Evolutionary conservation across 2,329 filamentous ascomycete species (phyloP), one percentile per base, ranked within the genome.

Genomic region (Fusarium austroafricanum): DNA sequence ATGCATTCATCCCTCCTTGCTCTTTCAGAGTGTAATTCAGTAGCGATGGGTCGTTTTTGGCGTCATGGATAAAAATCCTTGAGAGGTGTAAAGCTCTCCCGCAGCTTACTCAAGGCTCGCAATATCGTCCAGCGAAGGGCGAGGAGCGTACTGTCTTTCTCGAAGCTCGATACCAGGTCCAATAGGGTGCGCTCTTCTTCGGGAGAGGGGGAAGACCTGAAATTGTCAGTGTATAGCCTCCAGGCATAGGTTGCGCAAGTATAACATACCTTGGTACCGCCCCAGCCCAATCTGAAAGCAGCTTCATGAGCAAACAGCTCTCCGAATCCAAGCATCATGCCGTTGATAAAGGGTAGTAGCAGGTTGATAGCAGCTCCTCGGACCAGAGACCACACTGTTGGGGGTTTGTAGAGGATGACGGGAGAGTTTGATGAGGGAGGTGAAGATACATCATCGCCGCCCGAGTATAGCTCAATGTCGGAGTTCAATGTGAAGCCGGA

Each of bases 301-400:
- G 93, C 91, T 82, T 99, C 96, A 77, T 99, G 96, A 55, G 96
- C 96, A 79, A 99, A 95, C 51, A 99, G 82, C 82, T 99, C 96
- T 71, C 96, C 96, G 76, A 99, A 97, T 3, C 96, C 96, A 75
- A 99, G 82, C 96, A 99, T 99, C 84, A 99, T 87, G 45, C 96
- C 96, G 81, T 99, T 99, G 76, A 99, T 89, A 75, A 99, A 99
- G 0, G 96, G 96, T 20, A 99, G 82, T 2, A 99, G 75, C n/a
- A 99, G 83, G 78, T 99, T 99, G 81, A 99, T 99, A 8, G 94
- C 94, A 17, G 94, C 93, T 37, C 96, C 93, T 55, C 95, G 89
- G 55, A 97, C 71, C 66, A 99, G 79, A 11, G 92, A 89, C 92
- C 93, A 97, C 43, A 96, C 75, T 0, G 94, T 96, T 4, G 96